Conservation (phyloP, 805 yeast species). For the Metschnikowia orientalis region DNA sequence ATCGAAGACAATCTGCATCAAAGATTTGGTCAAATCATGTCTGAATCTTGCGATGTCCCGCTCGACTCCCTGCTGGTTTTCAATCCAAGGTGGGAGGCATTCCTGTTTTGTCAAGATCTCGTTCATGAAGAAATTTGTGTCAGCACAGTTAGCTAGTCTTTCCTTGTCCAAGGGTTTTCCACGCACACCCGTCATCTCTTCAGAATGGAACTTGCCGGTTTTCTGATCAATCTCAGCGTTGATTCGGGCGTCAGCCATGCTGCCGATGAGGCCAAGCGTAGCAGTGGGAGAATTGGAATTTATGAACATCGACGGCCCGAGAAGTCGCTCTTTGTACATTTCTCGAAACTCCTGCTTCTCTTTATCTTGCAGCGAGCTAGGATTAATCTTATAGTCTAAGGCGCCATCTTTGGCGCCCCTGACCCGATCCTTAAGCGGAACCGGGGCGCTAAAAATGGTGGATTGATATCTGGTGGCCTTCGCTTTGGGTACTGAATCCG, state of each 20-base stretch:
- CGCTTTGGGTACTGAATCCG: constrained; percentile 15
- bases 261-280: constrained; percentile 49
- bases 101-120: constrained; percentile 72
- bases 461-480: constrained; percentile 11
- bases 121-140: constrained; percentile 68
- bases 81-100: constrained; percentile 87
- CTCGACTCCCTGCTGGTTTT: constrained; percentile 59
- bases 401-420: constrained; percentile 60
- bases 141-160: constrained; percentile 59
- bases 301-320: constrained; percentile 52
- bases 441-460: constrained; percentile 19
- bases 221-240: constrained; percentile 59
- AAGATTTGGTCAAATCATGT: constrained; percentile 35
- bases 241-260: constrained; percentile 71
- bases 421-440: constrained; percentile 38
- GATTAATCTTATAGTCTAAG: constrained; percentile 55
- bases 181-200: constrained; percentile 42
- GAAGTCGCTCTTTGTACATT: constrained; percentile 57
- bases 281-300: constrained; percentile 38
- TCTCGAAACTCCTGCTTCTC: constrained; percentile 47
- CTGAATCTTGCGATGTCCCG: constrained; percentile 47
- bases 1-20: constrained; percentile 14
- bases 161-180: constrained; percentile 56
- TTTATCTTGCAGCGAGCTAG: constrained; percentile 27
- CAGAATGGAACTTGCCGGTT: constrained; percentile 64